Evolutionary conservation across 441 rosid species (phyloP), one percentile per base, ranked within the genome.

Genomic region (Dalechampia spathulata): DNA sequence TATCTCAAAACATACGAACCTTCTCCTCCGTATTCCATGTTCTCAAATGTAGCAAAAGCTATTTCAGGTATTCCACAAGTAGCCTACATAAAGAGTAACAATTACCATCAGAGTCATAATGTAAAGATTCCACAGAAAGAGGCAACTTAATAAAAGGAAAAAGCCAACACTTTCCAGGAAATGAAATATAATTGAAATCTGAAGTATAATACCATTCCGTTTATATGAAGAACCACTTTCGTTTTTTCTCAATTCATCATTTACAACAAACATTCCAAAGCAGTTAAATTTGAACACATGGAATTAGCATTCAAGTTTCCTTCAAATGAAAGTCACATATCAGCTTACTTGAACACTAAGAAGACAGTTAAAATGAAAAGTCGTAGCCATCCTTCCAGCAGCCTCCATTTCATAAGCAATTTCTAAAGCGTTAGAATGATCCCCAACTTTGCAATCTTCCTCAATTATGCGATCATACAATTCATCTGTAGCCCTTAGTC

Each of bases 1-100:
- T 16, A 64, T 34, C 37, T 8, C 30, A 16, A 39, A 66, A 60
- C 52, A 61, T 49, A 51, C 69, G 63, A 76, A 92, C 98, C 98
- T 92, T 88, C 96, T 71, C 90, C 96, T 71, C 90, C 95, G 38
- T 84, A 92, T 80, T 88, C 96, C 98, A 92, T 92, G 73, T 88
- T 92, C 79, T 92, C 96, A 66, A 84, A 92, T 37, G 98, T 92
- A 26, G 96, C 37, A 76, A 81, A 78, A 72, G 95, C 90, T 69
- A 92, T 76, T 75, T 92, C 96, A 3, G 98, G 98, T 68, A 88
- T 82, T 66, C 96, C 95, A 41, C 95, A 88, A 59, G 91, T 81
- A 64, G 96, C 98, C 96, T 88, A 74, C 26, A 66, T 45, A 19
- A 61, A 69, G 56, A 32, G 68, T 48, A n/a, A 60, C 39, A 70